Base-by-base conservation (phyloP, 768 basidiomycete genomes). In the Agaricus blazei region DNA sequence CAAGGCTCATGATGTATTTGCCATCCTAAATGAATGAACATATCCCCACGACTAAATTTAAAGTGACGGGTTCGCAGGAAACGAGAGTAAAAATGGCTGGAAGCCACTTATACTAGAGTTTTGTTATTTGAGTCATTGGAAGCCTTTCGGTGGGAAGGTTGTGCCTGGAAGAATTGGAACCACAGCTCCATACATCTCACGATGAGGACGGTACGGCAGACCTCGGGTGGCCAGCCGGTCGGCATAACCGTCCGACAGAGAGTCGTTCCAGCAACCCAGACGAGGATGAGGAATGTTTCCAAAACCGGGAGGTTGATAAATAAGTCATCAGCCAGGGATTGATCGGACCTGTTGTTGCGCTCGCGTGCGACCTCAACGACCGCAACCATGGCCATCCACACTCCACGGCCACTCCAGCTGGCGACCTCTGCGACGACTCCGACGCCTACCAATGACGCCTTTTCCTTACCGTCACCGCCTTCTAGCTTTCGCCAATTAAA, bases 351-450 rank as follows among this genome's bases (percentile, higher is more conserved):
- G 40, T 2, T 2, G 36, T 15, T 12, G 40, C n/a, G 51, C 37
- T 53, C 24, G 43, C 37, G 26, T 24, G 37, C 27, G 31, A 37
- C 27, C 44, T 38, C 43, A 37, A 44, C 43, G 29, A 36, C 40
- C 15, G 23, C 41, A 42, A 49, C 23, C 38, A 56, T 56, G 54
- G 31, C 48, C 7, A 37, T 23, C 38, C 54, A 56, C 23, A 14
- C 41, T 14, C 54, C 54, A 24, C 54, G 54, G n/a, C 54, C 54
- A 9, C 54, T 56, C n/a, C 54, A 37, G 15, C 54, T 56, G 41
- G 42, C 26, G 2, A 44, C 54, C 26, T 42, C 31, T 15, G 36
- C 41, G 24, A 19, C 29, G 24, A 38, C 47, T 3, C 11, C 48
- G 9, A 44, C 41, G 1, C 40, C 54, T 11, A 50, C 54, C 3